Base-by-base conservation (phyloP, 1,284 basidiomycete species). In the Mycena sp. region DNA sequence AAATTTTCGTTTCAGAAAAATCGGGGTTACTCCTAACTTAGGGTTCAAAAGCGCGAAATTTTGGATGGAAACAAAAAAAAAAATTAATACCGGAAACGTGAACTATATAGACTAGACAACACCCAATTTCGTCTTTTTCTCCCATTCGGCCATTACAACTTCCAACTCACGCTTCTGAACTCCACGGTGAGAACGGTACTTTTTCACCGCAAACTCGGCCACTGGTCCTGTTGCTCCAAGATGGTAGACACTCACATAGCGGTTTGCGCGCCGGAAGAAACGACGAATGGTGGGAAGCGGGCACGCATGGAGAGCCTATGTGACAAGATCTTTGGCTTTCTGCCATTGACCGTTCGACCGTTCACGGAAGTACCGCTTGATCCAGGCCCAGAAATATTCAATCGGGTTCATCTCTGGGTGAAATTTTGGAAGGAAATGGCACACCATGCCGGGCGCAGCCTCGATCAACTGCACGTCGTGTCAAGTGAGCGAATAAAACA, bases 311-410 rank as follows among this genome's bases (percentile, higher is more conserved):
- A 46, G 44, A 28, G 44, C 44, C 44, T 46, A 25, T 16, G 16
- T 17, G 29, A 46, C 26, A n/a, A 46, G 44, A 29, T 29, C 26
- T 17, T 46, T 28, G 26, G 26, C 25, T 29, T 46, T 46, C 26
- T 50, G 29, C 48, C 48, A 50, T 19, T 50, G 45, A 29, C 45
- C 45, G 17, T 30, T 48, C 11, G 45, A 48, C n/a, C 45, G 45
- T 30, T 48, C 45, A 26, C 44, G 23, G 21, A 46, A n/a, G n/a
- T n/a, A n/a, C n/a, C n/a, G n/a, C 44, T 26, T n/a, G 44, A n/a
- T 46, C 44, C 7, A 46, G 26, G 9, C 44, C 16, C 16, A 46
- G n/a, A n/a, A 14, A 14, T 14, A 21, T 46, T 46, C 16, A 46
- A 9, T 23, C 23, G 44, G 21, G 44, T n/a, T n/a, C n/a, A n/a